Evolutionary conservation across 768 basidiomycete genomes (phyloP).

Genomic region (Solioccasus polychromus): DNA sequence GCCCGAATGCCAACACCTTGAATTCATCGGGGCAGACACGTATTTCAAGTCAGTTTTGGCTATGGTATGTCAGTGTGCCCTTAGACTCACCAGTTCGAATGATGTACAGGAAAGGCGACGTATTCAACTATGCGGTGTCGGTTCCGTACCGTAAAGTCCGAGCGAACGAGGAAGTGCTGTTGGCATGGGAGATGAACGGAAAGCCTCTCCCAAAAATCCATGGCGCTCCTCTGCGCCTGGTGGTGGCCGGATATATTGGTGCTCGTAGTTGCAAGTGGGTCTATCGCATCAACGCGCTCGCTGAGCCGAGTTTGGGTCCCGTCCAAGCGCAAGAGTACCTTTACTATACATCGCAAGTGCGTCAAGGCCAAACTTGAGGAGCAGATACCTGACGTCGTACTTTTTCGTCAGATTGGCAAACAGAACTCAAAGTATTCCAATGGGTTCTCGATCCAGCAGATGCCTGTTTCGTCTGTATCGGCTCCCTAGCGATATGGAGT

Average conservation of each 20-base stretch:
- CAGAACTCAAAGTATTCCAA: conserved; percentile 51
- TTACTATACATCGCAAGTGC: conserved; percentile 49
- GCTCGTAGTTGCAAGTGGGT: conserved; percentile 56
- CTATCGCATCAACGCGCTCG: conserved; percentile 48
- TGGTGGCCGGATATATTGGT: conserved; percentile 54
- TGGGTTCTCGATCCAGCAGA: conserved; percentile 55
- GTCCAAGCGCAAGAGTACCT: conserved; percentile 54
- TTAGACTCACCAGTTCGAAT: not conserved
- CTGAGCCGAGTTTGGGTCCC: conserved; percentile 47
- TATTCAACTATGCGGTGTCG: conserved; percentile 46
- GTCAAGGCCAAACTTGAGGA: conserved; percentile 19
- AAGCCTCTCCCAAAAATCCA: conserved; percentile 44
- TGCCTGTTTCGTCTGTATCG: conserved; percentile 52
- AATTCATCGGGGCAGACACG: conserved; percentile 56
- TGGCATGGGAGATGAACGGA: conserved; percentile 17
- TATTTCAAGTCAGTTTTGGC: conserved; percentile 44
- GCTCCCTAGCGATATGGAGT: not conserved
- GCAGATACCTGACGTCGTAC: no score
- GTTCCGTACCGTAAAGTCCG: conserved; percentile 49
- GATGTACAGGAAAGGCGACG: conserved; percentile 32
- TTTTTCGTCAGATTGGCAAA: conserved; percentile 31
- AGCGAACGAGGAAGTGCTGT: conserved; percentile 43
- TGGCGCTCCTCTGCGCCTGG: conserved; percentile 47
- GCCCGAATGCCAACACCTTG: conserved; percentile 48
- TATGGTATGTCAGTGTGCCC: not conserved